These are phyloP conservation scores for Thermomucor indicae-seudaticae DNA, from an alignment of 371 early-diverging fungal species.

Conservation along the genomic window DNA sequence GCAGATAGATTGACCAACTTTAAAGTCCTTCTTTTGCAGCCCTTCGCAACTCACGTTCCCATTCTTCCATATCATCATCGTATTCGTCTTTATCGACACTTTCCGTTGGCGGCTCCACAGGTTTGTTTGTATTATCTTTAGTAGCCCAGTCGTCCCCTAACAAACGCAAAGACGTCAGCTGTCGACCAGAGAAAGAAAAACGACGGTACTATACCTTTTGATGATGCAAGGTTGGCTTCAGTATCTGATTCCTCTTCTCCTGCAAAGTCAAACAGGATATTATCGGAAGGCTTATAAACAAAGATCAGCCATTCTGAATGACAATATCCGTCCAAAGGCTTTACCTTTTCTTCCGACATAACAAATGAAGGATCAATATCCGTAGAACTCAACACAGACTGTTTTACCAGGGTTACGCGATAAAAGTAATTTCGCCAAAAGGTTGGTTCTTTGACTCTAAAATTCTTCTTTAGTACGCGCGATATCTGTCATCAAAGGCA, in stretches of 20 bases:
- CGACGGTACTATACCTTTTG: neutral
- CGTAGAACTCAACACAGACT: conserved; percentile 29
- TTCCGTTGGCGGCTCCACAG: conserved; percentile 1
- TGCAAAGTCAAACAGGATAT: conserved; percentile 30
- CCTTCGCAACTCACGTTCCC: conserved; percentile 36
- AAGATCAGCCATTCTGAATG: neutral
- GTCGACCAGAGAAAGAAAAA: too few relatives aligned
- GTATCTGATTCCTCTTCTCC: conserved; percentile 18
- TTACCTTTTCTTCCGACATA: conserved; percentile 1
- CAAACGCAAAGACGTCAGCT: too few relatives aligned
- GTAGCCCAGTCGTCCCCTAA: too few relatives aligned
- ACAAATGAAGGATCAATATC: conserved; percentile 8
- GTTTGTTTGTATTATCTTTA: neutral
- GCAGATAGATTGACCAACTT: too few relatives aligned
- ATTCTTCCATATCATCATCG: conserved; percentile 38
- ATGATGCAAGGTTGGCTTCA: neutral
- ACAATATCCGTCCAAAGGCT: neutral
- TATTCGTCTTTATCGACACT: conserved; percentile 2
- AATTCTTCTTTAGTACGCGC: neutral
- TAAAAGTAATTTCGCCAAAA: conserved; percentile 82
- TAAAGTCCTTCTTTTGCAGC: conserved; percentile 15
- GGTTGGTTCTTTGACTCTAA: conserved; percentile 54
- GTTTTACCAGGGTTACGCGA: conserved; percentile 62
- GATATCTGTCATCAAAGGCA: neutral
- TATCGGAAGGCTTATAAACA: conserved; percentile 2